phyloP scores from a whole-genome alignment of 495 filamentous ascomycete species.

The Polyplosphaeria fusca region DNA sequence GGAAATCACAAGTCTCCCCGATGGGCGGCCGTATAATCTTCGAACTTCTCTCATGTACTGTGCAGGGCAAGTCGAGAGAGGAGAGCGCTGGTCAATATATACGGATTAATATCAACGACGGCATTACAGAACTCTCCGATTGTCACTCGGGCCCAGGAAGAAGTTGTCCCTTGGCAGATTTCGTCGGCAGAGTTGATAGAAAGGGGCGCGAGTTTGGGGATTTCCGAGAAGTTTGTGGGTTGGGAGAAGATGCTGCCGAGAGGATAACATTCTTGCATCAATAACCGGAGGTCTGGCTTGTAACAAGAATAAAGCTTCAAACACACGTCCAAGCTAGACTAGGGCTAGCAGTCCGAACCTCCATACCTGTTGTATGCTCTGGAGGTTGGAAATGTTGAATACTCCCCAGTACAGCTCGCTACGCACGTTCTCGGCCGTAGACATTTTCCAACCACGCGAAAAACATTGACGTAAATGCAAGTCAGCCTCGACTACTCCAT shows the following conservation, averaged over 20 bases:
- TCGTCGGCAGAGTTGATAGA: slow-evolving; percentile 44
- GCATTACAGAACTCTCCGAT: slow-evolving; percentile 51
- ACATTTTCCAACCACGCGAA: too few species aligned
- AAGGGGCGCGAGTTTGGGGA: slow-evolving; percentile 40
- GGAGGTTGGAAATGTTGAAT: too few species aligned
- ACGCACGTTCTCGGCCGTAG: too few species aligned
- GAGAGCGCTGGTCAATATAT: slow-evolving; percentile 40
- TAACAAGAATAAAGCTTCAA: too few species aligned
- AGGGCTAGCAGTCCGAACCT: too few species aligned
- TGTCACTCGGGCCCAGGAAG: slow-evolving; percentile 52
- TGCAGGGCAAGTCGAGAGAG: too few species aligned
- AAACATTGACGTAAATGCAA: too few species aligned
- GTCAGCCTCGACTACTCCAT: too few species aligned
- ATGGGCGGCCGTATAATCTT: slow-evolving; percentile 59
- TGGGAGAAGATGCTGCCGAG: slow-evolving; percentile 40
- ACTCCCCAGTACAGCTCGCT: too few species aligned
- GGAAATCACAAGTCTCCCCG: slow-evolving; percentile 54
- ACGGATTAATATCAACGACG: slow-evolving; percentile 59
- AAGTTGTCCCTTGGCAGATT: slow-evolving; percentile 51
- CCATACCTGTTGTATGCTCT: too few species aligned
- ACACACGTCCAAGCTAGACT: too few species aligned
- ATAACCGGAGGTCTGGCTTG: not conserved
- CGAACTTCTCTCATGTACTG: slow-evolving; percentile 44
- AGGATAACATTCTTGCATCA: slow-evolving; percentile 48
- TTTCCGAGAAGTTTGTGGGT: slow-evolving; percentile 45